Evolutionary conservation across 1,284 basidiomycete species (phyloP).

Genomic region (Microbotryomycetes sp.): DNA sequence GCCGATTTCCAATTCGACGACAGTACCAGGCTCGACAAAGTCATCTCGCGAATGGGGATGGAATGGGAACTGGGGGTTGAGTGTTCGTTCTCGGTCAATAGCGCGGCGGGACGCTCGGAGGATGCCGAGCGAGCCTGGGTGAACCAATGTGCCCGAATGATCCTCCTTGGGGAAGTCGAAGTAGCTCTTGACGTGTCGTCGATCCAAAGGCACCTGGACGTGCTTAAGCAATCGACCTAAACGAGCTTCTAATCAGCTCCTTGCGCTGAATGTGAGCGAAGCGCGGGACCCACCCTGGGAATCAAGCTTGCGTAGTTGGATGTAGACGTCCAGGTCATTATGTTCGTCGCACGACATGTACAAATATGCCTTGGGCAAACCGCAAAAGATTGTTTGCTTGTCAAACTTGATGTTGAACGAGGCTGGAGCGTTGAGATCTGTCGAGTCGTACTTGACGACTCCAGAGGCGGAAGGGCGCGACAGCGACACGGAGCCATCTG

Average conservation of each 20-base stretch:
- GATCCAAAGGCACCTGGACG: constrained; percentile 7
- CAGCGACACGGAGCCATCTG: constrained; percentile 20
- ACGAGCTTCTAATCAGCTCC: neutral
- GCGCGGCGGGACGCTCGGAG: constrained; percentile 35
- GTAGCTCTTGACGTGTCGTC: constrained; percentile 25
- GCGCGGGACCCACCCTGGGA: constrained; percentile 12
- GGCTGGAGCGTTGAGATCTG: constrained; percentile 2
- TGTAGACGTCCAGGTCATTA: constrained; percentile 35
- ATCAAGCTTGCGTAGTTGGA: constrained; percentile 34
- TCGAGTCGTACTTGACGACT: constrained; percentile 15
- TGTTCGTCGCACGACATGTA: constrained; percentile 32
- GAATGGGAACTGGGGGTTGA: constrained; percentile 7
- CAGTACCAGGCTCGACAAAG: constrained; percentile 28
- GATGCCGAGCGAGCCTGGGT: constrained; percentile 32
- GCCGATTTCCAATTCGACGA: constrained; percentile 34
- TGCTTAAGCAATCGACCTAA: neutral
- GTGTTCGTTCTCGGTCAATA: constrained; percentile 4
- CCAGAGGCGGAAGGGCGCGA: constrained; percentile 12
- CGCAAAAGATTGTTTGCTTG: constrained; percentile 26
- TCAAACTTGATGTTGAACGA: constrained; percentile 28
- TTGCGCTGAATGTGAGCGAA: no score
- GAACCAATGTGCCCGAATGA: constrained; percentile 7
- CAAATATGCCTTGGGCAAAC: constrained; percentile 31
- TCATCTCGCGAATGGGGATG: constrained; percentile 22
- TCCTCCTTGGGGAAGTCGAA: constrained; percentile 26